Percentiles rank a stretch among this genome's conserved stretches.
These are phyloP conservation scores for Marasmius fiardii DNA, from an alignment of 1,284 basidiomycete species.

Conservation along the genomic window DNA sequence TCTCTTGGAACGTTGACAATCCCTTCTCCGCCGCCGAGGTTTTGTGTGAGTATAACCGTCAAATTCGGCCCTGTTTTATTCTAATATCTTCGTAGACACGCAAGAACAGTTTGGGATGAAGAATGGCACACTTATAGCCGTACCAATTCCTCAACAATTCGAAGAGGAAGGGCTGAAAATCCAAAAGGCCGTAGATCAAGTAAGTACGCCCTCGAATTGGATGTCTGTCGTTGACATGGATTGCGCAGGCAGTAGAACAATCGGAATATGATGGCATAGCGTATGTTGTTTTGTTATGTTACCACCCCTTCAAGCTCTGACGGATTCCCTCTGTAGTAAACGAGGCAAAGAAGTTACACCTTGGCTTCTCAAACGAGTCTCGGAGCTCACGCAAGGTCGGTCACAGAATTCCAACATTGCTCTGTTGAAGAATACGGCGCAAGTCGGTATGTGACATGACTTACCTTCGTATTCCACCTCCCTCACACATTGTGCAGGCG, in stretches of 20 bases:
- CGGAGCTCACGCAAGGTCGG: slow-evolving; percentile 75
- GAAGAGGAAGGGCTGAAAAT: slow-evolving; percentile 67
- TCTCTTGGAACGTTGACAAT: slow-evolving; percentile 65
- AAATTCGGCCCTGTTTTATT: background rate
- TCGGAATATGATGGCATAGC: slow-evolving; percentile 76
- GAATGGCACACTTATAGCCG: slow-evolving; percentile 81
- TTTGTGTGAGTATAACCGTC: slow-evolving; percentile 51
- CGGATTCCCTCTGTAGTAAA: slow-evolving; percentile 38
- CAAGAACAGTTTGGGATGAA: slow-evolving; percentile 63
- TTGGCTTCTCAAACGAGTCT: slow-evolving; percentile 87
- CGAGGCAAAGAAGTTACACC: slow-evolving; percentile 93
- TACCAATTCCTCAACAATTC: slow-evolving; percentile 84
- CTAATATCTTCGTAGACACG: slow-evolving; percentile 38
- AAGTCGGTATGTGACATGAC: slow-evolving; percentile 53
- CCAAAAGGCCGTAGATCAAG: slow-evolving; percentile 77
- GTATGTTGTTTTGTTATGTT: background rate
- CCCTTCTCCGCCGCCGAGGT: slow-evolving; percentile 65
- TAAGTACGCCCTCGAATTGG: background rate
- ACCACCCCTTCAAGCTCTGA: background rate
- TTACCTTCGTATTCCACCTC: slow-evolving; percentile 7
- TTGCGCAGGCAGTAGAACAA: slow-evolving; percentile 66
- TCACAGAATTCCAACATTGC: slow-evolving; percentile 82
- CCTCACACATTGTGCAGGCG: slow-evolving; percentile 39
- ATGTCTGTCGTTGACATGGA: too few relatives aligned
- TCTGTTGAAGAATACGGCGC: slow-evolving; percentile 90